These are phyloP conservation scores for Endocladia muricata DNA, from an alignment of 31 red algal genomes.

Conservation along the genomic window DNA sequence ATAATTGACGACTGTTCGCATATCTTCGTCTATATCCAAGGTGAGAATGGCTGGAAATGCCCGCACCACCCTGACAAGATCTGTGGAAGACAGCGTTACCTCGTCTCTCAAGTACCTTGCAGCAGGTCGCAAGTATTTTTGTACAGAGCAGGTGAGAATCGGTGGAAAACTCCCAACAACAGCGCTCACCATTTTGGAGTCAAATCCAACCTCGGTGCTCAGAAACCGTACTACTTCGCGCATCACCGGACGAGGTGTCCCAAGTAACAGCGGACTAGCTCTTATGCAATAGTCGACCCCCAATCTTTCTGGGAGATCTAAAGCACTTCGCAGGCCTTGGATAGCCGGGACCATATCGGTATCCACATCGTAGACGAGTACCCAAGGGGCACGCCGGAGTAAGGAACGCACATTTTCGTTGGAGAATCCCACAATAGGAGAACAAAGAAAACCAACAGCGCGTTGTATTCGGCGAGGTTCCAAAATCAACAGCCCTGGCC, in stretches of 20 bases:
- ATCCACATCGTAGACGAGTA: constrained; percentile 46
- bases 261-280: constrained; percentile 13
- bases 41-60: constrained; percentile 57
- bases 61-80: constrained; percentile 20
- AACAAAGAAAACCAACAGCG: constrained; percentile 11
- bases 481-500: constrained; percentile 26
- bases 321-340: constrained; percentile 11
- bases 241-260: constrained; percentile 8
- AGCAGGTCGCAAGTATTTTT: constrained; percentile 9
- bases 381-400: constrained; percentile 44
- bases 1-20: constrained; percentile 48
- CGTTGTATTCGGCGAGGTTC: constrained; percentile 9
- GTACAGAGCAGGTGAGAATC: constrained; percentile 36
- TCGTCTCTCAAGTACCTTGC: constrained; percentile 3
- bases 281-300: neutral
- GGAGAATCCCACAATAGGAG: constrained; percentile 16
- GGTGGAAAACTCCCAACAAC: constrained; percentile 12
- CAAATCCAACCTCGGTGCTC: neutral
- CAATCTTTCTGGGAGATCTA: neutral
- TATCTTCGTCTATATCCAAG: constrained; percentile 31
- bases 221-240: constrained; percentile 22
- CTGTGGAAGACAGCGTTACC: neutral
- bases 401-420: constrained; percentile 10
- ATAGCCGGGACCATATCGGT: constrained; percentile 33
- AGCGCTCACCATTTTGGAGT: neutral